Base-by-base conservation (phyloP, 2,329 filamentous ascomycete genomes). In the Amauroascus verrucosus region DNA sequence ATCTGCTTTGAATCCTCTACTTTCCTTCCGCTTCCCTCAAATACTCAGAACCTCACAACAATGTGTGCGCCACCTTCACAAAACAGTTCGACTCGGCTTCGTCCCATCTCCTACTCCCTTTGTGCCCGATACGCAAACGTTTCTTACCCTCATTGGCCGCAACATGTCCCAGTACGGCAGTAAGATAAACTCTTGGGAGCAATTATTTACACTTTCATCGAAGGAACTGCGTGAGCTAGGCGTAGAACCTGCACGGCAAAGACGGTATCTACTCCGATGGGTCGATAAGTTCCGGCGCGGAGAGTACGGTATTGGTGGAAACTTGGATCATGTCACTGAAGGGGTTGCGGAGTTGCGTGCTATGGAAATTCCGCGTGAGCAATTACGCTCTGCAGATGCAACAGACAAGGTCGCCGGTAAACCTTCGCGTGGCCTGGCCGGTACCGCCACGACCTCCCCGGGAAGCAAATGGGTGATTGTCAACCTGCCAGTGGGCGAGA, bases 171-270 rank as follows among this genome's bases (percentile, higher is more conserved):
- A 85, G 65, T 88, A 96, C 74, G 80, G 85, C 47, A 77, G 81
- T 70, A 97, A 97, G 70, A 88, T 98, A 62, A 82, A 86, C 1
- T 84, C 85, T 9, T 97, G 93, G 93, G 85, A 93, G 51, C 81
- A 87, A 5, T 81, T 98, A 44, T 97, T 97, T 77, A 83, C 83
- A 44, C 77, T 93, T 59, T 83, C 81, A 20, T 88, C 87, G 16
- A 69, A 77, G 43, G 83, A 97, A 70, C 77, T 98, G 60, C 82
- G 83, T 60, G 84, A 91, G 62, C 77, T 93, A 16, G 91, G 93
- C 53, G 78, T 97, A 58, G 91, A 97, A 67, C 88, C 89, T 13
- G 80, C 91, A 16, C 84, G 91, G 43, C 80, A 82, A 60, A 80
- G 93, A 57, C 78, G 84, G 54, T 98, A 97, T 66, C 79, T 98